Conservation (phyloP, 2,329 filamentous ascomycete species). For the Exophiala bonariae region DNA sequence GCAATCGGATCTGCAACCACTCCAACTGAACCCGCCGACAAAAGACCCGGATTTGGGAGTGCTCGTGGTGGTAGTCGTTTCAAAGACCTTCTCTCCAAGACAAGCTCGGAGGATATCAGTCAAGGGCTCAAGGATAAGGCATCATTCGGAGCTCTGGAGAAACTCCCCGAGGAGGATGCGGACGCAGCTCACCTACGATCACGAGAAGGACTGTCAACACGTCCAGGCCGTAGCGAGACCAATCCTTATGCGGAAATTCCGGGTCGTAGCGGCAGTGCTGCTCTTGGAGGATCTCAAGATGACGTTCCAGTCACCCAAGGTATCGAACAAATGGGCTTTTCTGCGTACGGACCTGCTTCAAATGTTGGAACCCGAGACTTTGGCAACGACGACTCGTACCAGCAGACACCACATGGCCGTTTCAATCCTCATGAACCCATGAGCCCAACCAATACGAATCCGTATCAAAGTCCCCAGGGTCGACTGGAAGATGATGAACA, state of each 20-base stretch:
- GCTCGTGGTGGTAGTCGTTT: conserved; percentile 77
- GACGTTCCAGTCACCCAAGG: conserved; percentile 54
- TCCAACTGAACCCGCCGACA: conserved; percentile 55
- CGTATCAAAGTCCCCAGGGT: conserved; percentile 85
- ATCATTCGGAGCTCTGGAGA: conserved; percentile 53
- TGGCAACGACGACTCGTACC: conserved; percentile 58
- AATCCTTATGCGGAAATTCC: conserved; percentile 49
- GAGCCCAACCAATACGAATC: conserved; percentile 94
- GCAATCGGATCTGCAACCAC: conserved; percentile 62
- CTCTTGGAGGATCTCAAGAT: conserved; percentile 74
- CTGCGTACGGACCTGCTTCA: conserved; percentile 61
- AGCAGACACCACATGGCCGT: conserved; percentile 54
- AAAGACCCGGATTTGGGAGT: conserved; percentile 67
- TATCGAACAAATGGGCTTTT: conserved; percentile 59
- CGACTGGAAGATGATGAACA: conserved; percentile 64
- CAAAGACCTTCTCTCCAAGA: conserved; percentile 80
- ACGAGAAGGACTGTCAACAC: conserved; percentile 48
- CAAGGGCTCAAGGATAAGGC: conserved; percentile 55
- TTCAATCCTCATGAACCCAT: conserved; percentile 64
- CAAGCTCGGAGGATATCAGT: conserved; percentile 65
- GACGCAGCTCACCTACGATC: conserved; percentile 51
- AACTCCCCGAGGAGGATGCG: conserved; percentile 53
- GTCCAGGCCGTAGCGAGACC: conserved; percentile 49
- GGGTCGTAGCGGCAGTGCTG: conserved; percentile 61
- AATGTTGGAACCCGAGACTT: conserved; percentile 60